These are phyloP conservation scores for Aschersonia sp. DNA, from an alignment of 2,329 filamentous ascomycete species.

Conservation along the genomic window DNA sequence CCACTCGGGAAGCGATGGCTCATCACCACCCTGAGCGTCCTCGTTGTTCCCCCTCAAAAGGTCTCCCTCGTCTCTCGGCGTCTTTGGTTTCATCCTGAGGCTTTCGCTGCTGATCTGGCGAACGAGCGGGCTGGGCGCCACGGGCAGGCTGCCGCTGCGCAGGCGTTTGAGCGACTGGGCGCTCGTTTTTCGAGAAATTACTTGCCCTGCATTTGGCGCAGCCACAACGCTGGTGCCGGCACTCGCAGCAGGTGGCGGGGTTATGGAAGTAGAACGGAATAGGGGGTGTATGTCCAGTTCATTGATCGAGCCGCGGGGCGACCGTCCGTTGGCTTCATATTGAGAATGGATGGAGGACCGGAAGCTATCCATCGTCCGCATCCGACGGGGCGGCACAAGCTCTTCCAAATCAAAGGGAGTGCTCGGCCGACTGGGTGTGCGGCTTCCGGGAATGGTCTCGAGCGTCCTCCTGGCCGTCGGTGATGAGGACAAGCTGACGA, in stretches of 20 bases:
- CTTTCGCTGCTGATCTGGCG: constrained; percentile 32
- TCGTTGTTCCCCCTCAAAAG: not conserved
- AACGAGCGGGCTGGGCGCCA: constrained; percentile 30
- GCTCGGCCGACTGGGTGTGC: constrained; percentile 46
- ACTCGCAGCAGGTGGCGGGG: constrained; percentile 48
- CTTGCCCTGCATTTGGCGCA: constrained; percentile 51
- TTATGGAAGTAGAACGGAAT: constrained; percentile 58
- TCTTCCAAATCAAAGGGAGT: constrained; percentile 32
- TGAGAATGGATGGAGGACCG: constrained; percentile 24
- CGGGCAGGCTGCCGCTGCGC: constrained; percentile 39
- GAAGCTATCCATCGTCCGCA: constrained; percentile 34
- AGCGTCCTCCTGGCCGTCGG: constrained; percentile 36
- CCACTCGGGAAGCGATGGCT: constrained; percentile 47
- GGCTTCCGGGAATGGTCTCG: constrained; percentile 57
- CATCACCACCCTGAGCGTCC: constrained; percentile 21
- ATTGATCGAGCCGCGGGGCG: constrained; percentile 17
- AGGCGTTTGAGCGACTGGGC: constrained; percentile 36
- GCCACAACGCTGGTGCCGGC: constrained; percentile 59
- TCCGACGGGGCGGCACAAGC: constrained; percentile 30
- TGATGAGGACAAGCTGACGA: constrained; percentile 33
- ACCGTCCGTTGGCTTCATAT: constrained; percentile 12
- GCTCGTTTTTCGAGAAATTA: constrained; percentile 40
- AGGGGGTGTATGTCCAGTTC: constrained; percentile 66
- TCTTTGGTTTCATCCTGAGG: constrained; percentile 1
- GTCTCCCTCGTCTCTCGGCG: not conserved